These are phyloP conservation scores for Taiwanofungus camphoratus DNA, from an alignment of 1,284 basidiomycete species.

Conservation along the genomic window DNA sequence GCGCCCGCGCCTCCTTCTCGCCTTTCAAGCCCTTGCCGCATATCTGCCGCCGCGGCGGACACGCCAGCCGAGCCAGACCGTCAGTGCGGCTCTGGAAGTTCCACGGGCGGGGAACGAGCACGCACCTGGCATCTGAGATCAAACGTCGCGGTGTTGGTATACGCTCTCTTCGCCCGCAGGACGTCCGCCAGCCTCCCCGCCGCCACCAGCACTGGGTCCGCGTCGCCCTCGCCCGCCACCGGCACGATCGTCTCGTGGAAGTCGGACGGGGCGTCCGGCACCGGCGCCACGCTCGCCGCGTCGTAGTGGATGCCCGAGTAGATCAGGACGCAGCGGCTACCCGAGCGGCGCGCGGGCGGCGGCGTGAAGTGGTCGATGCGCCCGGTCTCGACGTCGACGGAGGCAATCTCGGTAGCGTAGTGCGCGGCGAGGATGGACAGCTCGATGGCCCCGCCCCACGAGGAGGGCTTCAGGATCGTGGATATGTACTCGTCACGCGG, in stretches of 20 bases:
- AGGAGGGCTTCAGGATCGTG: conserved; percentile 71
- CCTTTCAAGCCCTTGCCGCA: conserved; percentile 81
- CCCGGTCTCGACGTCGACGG: conserved; percentile 88
- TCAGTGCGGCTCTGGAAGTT: background rate
- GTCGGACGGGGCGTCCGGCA: conserved; percentile 64
- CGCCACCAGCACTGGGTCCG: conserved; percentile 59
- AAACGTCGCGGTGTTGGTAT: conserved; percentile 89
- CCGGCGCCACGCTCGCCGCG: conserved; percentile 77
- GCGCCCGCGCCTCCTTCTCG: conserved; percentile 85
- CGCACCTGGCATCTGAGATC: conserved; percentile 77
- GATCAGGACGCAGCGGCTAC: conserved; percentile 58
- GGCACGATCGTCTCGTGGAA: conserved; percentile 90
- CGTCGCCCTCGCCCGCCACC: conserved; percentile 36
- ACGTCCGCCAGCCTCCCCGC: conserved; percentile 67
- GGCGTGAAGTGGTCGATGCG: conserved; percentile 83
- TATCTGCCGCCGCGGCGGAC: conserved; percentile 44
- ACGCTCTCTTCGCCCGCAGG: conserved; percentile 73
- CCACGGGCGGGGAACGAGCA: conserved; percentile 6
- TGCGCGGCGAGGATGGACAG: conserved; percentile 77
- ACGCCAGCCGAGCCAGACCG: conserved; percentile 15
- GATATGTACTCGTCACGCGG: conserved; percentile 72
- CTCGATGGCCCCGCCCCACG: conserved; percentile 95
- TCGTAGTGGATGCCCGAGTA: conserved; percentile 97
- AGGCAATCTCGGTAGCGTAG: conserved; percentile 81
- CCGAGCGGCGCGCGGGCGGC: conserved; percentile 29